phyloP scores from a whole-genome alignment of 257 asterid genomes.

The Euphrasia confusa region DNA sequence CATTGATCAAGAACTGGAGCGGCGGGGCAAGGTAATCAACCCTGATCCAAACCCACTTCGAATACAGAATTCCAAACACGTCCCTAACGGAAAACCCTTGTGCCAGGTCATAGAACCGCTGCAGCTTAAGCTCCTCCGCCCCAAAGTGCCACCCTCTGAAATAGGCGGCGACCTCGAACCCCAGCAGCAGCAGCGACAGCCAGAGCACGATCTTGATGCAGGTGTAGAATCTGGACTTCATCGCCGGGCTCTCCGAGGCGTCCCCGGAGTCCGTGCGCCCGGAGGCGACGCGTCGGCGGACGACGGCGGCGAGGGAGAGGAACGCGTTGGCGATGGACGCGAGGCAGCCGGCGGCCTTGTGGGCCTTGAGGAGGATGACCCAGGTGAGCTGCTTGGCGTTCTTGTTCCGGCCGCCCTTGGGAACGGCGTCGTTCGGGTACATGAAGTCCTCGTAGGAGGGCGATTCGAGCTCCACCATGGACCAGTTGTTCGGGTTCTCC shows the following conservation, averaged over 20 bases:
- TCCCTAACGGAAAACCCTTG: conserved; percentile 49
- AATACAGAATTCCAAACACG: conserved; percentile 52
- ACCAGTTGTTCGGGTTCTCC: conserved; percentile 96
- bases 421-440: conserved; percentile 42
- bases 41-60: conserved; percentile 71
- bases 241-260: conserved; percentile 35
- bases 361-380: conserved; percentile 89
- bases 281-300: conserved; percentile 75
- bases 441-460: conserved; percentile 69
- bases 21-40: conserved; percentile 87
- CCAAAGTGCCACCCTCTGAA: conserved; percentile 82
- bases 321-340: conserved; percentile 78
- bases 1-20: conserved; percentile 68
- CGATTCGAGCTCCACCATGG: conserved; percentile 83
- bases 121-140: conserved; percentile 54
- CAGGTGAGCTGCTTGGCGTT: conserved; percentile 94
- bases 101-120: conserved; percentile 40
- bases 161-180: conserved; percentile 70
- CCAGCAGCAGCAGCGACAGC: conserved; percentile 54
- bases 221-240: conserved; percentile 45
- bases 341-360: conserved; percentile 87
- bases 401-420: conserved; percentile 71
- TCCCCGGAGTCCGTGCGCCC: conserved; percentile 78
- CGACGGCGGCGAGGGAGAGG: conserved; percentile 53
- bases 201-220: conserved; percentile 59